Base-by-base conservation (phyloP, 1,139 yeast genomes). In the Diutina ranongensis region DNA sequence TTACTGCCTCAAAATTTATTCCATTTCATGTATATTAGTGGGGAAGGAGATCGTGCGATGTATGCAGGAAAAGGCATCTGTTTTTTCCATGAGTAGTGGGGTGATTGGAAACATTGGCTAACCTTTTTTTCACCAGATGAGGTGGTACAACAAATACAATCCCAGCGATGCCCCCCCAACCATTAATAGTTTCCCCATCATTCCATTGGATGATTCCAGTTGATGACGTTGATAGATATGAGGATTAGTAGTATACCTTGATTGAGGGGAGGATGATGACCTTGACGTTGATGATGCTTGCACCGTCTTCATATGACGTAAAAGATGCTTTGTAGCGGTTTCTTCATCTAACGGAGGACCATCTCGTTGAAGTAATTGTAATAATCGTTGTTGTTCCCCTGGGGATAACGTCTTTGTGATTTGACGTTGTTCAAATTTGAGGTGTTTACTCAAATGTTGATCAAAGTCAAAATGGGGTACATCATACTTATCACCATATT, bases 401-500 rank as follows among this genome's bases (percentile, higher is more conserved):
- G 31, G 18, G 2, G 32, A 8, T 7, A 38, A 66, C 50, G 73
- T 61, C 51, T 68, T 70, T 48, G 66, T 67, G 49, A 74, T 65
- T 50, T 74, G 62, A 18, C 80, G 58, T 52, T 72, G 75, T 53
- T 83, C 94, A 57, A 79, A 76, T 55, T 80, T 74, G 48, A 77
- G 65, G 52, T 82, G 83, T 49, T 77, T 75, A 35, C 67, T 62
- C 32, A 78, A 66, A 59, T 84, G 94, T 53, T 70, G 71, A 51
- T 78, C 75, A 55, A 75, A 80, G 59, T 84, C 83, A 54, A 84
- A 84, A 62, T 84, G 94, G 1, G 92, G 89, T 5, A 83, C 92
- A 53, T 79, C 84, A 49, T 52, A 62, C 49, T 81, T 60, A 51
- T 75, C 72, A 2, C 76, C 74, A 42, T 70, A 60, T 51, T 68